Percentiles rank a stretch among this genome's conserved stretches.
These are phyloP conservation scores for Pseudisothecium myosuroides DNA, from an alignment of 225 moss, liverwort and hornwort species.

Conservation along the genomic window DNA sequence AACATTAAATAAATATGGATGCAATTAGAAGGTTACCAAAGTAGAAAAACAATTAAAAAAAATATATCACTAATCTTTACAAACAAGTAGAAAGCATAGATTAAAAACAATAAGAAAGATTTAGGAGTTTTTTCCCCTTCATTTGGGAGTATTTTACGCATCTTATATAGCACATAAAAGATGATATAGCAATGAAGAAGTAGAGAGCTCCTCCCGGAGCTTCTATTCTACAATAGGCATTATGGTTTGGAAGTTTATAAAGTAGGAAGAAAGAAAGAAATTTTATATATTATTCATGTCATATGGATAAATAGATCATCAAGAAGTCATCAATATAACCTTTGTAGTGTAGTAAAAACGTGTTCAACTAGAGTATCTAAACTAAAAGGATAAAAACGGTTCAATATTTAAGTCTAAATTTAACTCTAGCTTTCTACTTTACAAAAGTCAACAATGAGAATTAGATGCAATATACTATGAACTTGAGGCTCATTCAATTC, in stretches of 20 bases:
- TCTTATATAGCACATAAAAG: not conserved
- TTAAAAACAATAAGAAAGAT: not conserved
- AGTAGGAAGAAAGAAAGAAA: not conserved
- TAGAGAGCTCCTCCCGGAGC: not conserved
- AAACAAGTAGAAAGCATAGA: not conserved
- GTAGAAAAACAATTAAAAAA: no score
- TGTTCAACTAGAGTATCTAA: not conserved
- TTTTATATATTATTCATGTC: not conserved
- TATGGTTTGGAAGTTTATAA: not conserved
- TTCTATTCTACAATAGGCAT: no score
- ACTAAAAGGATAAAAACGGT: not conserved
- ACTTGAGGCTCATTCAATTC: not conserved
- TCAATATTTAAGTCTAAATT: no score
- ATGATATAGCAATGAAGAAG: not conserved
- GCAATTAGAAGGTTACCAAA: not conserved
- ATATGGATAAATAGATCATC: not conserved
- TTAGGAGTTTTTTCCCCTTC: not conserved
- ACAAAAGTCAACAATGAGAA: not conserved
- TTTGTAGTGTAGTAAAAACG: not conserved
- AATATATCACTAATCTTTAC: not conserved
- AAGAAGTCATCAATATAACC: not conserved
- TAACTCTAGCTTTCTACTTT: not conserved
- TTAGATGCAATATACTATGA: no score
- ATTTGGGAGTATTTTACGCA: not conserved
- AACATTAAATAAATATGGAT: not conserved